phyloP scores from a whole-genome alignment of 2,329 filamentous ascomycete species.

The Paraphoma sp. region DNA sequence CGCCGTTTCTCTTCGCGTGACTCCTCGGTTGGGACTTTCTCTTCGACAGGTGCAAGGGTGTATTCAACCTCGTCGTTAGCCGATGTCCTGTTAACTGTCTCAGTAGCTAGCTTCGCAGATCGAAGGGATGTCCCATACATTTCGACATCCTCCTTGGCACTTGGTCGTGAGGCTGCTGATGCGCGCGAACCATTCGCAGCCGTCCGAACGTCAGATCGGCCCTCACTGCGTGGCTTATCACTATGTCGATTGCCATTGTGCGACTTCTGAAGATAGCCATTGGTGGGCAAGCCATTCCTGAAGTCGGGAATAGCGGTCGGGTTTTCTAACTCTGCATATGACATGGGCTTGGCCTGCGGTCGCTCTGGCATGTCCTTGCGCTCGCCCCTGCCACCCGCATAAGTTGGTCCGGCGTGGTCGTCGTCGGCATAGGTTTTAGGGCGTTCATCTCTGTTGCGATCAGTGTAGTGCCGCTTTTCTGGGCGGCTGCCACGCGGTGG shows the following conservation, averaged over 20 bases:
- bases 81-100: constrained; percentile 15
- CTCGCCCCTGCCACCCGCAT: constrained; percentile 13
- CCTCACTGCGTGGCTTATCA: constrained; percentile 5
- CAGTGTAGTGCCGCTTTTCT: constrained; percentile 64
- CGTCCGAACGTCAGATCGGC: constrained; percentile 11
- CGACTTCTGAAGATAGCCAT: constrained; percentile 7
- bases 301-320: constrained; percentile 48
- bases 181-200: constrained; percentile 4
- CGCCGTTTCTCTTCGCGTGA: constrained; percentile 42
- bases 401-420: constrained; percentile 7
- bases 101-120: background rate
- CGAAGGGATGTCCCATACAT: constrained; percentile 16
- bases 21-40: constrained; percentile 36
- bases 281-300: constrained; percentile 16
- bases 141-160: constrained; percentile 18
- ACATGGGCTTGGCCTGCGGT: constrained; percentile 30
- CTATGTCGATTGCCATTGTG: constrained; percentile 6
- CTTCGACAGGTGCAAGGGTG: constrained; percentile 24
- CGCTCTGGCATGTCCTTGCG: constrained; percentile 15
- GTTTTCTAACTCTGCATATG: constrained; percentile 47
- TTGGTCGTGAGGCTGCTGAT: constrained; percentile 3
- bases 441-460: constrained; percentile 57
- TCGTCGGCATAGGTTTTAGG: constrained; percentile 71
- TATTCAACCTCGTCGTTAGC: constrained; percentile 26
- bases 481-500: constrained; percentile 32